These are phyloP conservation scores for Meripilus lineatus DNA, from an alignment of 1,284 basidiomycete genomes.

Conservation along the genomic window DNA sequence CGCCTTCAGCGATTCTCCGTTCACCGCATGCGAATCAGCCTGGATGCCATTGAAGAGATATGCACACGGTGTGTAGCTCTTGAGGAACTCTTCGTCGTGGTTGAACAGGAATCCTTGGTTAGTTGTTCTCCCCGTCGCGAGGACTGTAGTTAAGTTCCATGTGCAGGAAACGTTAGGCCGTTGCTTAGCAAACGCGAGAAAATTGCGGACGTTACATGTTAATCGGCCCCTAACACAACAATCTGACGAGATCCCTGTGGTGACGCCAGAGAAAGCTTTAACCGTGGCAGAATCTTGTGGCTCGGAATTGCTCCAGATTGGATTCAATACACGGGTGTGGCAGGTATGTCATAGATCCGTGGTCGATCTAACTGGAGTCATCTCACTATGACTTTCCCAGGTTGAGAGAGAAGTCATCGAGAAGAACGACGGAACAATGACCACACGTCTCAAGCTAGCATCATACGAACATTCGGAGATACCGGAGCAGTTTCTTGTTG, in stretches of 20 bases:
- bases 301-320: slow-evolving; percentile 29
- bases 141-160: not conserved
- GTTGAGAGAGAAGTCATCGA: slow-evolving; percentile 37
- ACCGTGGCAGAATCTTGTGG: slow-evolving; percentile 25
- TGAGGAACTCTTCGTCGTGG: slow-evolving; percentile 57
- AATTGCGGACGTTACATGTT: slow-evolving; percentile 46
- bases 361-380: not conserved
- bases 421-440: slow-evolving; percentile 33
- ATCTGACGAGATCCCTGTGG: slow-evolving; percentile 20
- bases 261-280: slow-evolving; percentile 19
- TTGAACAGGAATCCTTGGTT: slow-evolving; percentile 45
- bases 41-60: slow-evolving; percentile 46
- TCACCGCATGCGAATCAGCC: slow-evolving; percentile 52
- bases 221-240: slow-evolving; percentile 40
- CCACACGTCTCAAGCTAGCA: slow-evolving; percentile 35
- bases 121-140: slow-evolving; percentile 17
- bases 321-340: slow-evolving; percentile 39
- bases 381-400: slow-evolving; percentile 27
- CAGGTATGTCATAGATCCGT: slow-evolving; percentile 34
- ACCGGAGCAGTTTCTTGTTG: slow-evolving; percentile 69
- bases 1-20: slow-evolving; percentile 56
- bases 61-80: slow-evolving; percentile 48
- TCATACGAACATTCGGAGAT: slow-evolving; percentile 61
- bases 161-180: slow-evolving; percentile 33
- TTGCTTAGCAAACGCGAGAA: slow-evolving; percentile 29